A percentile compares a stretch with the other conserved stretches of the same genome.
Conservation (phyloP, 768 basidiomycete species). For the Boletus edulis region DNA sequence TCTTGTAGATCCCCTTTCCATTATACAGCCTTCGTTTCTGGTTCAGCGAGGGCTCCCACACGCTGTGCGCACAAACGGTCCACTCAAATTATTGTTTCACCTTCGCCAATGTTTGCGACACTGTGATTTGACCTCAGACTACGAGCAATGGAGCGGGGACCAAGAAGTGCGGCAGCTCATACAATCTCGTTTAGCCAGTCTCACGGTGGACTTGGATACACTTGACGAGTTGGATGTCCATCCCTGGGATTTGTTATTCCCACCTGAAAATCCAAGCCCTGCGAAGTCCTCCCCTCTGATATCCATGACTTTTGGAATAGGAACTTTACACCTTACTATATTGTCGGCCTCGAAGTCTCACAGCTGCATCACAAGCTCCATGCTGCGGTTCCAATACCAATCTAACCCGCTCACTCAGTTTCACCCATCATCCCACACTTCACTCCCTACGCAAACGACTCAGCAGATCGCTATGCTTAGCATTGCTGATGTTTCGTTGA, state of each 20-base stretch:
- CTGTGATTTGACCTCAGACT: slow-evolving; percentile 35
- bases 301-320: slow-evolving; percentile 19
- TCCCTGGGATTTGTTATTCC: slow-evolving; percentile 24
- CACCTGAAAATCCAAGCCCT: slow-evolving; percentile 6
- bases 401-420: slow-evolving; percentile 7
- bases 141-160: slow-evolving; percentile 12
- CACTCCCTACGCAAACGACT: slow-evolving; percentile 10
- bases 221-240: slow-evolving; percentile 27
- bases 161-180: slow-evolving; percentile 38
- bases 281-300: slow-evolving; percentile 4
- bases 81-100: slow-evolving; percentile 78
- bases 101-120: slow-evolving; percentile 54
- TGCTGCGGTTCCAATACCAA: slow-evolving; percentile 26
- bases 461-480: slow-evolving; percentile 33
- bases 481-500: slow-evolving; percentile 40
- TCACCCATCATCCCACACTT: slow-evolving; percentile 13
- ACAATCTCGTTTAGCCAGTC: slow-evolving; percentile 35
- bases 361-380: slow-evolving; percentile 23
- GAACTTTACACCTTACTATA: slow-evolving; percentile 17
- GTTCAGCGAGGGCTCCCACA: slow-evolving; percentile 74
- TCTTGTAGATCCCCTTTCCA: slow-evolving; percentile 73
- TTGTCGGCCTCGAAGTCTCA: slow-evolving; percentile 21
- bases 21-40: slow-evolving; percentile 81
- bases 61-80: slow-evolving; percentile 60
- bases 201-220: slow-evolving; percentile 44